phyloP scores from a whole-genome alignment of 2,329 filamentous ascomycete species.

The Paraconiothyrium sp. region DNA sequence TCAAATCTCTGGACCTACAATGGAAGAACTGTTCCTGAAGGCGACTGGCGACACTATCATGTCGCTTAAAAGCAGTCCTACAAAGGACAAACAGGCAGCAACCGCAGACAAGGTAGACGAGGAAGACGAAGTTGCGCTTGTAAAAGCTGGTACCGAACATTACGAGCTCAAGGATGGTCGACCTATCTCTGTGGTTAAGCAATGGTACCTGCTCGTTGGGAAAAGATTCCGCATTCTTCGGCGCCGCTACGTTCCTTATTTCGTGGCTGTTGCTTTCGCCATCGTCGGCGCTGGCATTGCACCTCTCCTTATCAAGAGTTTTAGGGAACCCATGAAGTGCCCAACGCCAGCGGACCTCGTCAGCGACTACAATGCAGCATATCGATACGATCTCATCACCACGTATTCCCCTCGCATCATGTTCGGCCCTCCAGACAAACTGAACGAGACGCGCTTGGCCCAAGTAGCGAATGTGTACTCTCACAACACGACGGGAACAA shows the following conservation, averaged over 20 bases:
- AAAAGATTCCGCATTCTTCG: conserved; percentile 80
- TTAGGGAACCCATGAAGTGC: conserved; percentile 58
- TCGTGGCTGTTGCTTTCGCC: conserved; percentile 77
- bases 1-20: conserved; percentile 84
- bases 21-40: conserved; percentile 89
- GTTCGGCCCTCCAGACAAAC: conserved; percentile 27
- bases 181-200: conserved; percentile 72
- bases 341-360: conserved; percentile 31
- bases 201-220: conserved; percentile 75
- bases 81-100: conserved; percentile 24
- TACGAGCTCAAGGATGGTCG: conserved; percentile 69
- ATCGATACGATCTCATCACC: conserved; percentile 25
- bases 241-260: conserved; percentile 77
- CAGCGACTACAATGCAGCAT: conserved; percentile 18
- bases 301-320: conserved; percentile 73
- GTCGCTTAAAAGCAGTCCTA: conserved; percentile 47
- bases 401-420: conserved; percentile 20
- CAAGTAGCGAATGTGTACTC: conserved; percentile 37
- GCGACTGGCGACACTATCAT: conserved; percentile 72
- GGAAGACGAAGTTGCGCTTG: conserved; percentile 15
- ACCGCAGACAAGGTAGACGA: conserved; percentile 22
- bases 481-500: conserved; percentile 35
- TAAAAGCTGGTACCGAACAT: conserved; percentile 14
- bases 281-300: conserved; percentile 80
- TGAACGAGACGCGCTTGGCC: conserved; percentile 24